Conservation (phyloP, 805 yeast species). For the Dipodascus geniculatus region DNA sequence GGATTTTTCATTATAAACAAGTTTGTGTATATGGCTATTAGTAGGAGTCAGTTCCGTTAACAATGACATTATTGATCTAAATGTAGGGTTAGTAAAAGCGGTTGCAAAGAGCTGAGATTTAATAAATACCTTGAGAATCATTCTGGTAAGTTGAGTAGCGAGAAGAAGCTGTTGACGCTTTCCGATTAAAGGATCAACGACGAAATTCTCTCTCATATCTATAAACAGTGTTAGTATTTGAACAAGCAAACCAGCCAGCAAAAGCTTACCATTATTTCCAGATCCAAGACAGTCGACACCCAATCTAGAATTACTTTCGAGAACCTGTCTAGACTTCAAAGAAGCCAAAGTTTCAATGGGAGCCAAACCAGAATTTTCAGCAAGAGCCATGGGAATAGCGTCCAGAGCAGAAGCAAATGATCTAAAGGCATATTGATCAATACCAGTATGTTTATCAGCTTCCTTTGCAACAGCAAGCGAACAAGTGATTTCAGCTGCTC, state of each 20-base stretch:
- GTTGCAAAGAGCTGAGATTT: too few relatives aligned
- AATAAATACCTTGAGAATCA: constrained; percentile 88
- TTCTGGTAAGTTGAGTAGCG: constrained; percentile 95
- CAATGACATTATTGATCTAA: constrained; percentile 74
- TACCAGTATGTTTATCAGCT: constrained; percentile 88
- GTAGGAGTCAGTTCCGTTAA: constrained; percentile 66
- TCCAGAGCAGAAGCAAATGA: constrained; percentile 89
- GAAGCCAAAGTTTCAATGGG: constrained; percentile 83
- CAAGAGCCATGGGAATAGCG: constrained; percentile 83
- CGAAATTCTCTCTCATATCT: constrained; percentile 89
- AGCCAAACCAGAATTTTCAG: constrained; percentile 92
- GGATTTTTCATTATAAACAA: constrained; percentile 1
- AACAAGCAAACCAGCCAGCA: not conserved
- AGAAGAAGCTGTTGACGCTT: constrained; percentile 90
- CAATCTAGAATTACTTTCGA: constrained; percentile 53
- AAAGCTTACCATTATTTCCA: constrained; percentile 42
- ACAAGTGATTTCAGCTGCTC: constrained; percentile 93
- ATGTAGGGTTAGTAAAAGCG: not conserved
- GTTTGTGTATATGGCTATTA: constrained; percentile 3
- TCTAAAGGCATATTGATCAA: constrained; percentile 95
- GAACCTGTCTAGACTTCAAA: constrained; percentile 75
- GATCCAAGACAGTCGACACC: constrained; percentile 93
- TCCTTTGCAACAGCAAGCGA: constrained; percentile 83
- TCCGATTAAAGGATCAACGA: constrained; percentile 94
- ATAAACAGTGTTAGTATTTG: not conserved